These are phyloP conservation scores for Salix purpurea DNA, from an alignment of 345 rosid species.

Conservation along the genomic window DNA sequence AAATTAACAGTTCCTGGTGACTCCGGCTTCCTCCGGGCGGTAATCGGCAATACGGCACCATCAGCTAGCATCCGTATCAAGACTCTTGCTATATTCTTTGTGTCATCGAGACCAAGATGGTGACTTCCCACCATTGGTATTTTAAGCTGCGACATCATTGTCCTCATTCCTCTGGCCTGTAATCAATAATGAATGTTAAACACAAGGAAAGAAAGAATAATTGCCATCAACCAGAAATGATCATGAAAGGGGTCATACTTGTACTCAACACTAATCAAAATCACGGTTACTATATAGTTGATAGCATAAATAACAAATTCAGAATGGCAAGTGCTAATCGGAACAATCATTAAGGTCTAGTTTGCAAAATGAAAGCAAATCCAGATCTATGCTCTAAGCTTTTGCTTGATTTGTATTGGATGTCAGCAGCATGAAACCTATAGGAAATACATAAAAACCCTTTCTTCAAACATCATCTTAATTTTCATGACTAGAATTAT, in stretches of 20 bases:
- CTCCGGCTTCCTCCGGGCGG: conserved; percentile 63
- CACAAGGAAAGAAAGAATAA: neutral
- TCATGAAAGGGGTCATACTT: neutral
- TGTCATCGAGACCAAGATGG: conserved; percentile 87
- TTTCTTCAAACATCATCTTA: neutral
- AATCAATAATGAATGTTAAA: conserved; percentile 12
- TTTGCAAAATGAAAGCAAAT: neutral
- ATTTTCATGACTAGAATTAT: too few species aligned
- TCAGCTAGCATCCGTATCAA: conserved; percentile 70
- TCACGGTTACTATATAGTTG: neutral
- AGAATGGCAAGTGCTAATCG: neutral
- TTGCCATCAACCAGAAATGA: neutral
- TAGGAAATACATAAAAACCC: neutral
- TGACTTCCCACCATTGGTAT: conserved; percentile 71
- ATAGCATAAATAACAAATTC: neutral
- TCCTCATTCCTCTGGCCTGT: conserved; percentile 89
- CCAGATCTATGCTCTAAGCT: neutral
- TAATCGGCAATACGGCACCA: conserved; percentile 63
- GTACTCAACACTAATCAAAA: neutral
- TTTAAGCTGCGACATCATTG: conserved; percentile 78
- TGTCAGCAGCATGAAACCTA: neutral
- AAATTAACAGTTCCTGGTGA: conserved; percentile 46
- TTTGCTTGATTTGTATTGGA: neutral
- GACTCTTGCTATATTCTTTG: conserved; percentile 82
- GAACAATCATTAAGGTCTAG: neutral